Conservation (phyloP, 495 filamentous ascomycete genomes). For the Recurvomyces mirabilis region DNA sequence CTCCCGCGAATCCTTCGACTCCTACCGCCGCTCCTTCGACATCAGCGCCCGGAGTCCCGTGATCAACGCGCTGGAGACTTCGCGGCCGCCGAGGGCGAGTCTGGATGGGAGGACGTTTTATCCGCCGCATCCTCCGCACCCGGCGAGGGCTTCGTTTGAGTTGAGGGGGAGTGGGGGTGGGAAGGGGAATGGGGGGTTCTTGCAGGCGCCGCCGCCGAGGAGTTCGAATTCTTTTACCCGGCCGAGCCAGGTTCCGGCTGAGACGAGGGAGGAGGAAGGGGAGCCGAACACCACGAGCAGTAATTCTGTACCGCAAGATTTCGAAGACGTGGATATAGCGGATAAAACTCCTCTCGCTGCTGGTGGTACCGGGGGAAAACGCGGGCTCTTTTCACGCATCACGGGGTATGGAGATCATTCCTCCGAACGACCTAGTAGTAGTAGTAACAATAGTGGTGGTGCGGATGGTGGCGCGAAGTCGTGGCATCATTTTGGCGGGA, state of each 20-base stretch:
- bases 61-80: constrained; percentile 2
- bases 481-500: constrained; percentile 21
- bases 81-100: constrained; percentile 67
- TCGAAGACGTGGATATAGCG: constrained; percentile 84
- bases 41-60: constrained; percentile 10
- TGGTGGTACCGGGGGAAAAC: constrained; percentile 46
- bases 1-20: constrained; percentile 95
- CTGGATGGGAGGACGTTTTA: constrained; percentile 46
- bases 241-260: constrained; percentile 10
- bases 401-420: constrained; percentile 35
- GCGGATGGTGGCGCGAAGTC: not conserved
- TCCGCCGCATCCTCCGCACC: constrained; percentile 32
- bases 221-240: constrained; percentile 38
- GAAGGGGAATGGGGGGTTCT: too few relatives aligned
- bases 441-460: not conserved
- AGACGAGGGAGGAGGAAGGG: constrained; percentile 6
- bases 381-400: constrained; percentile 76
- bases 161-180: too few relatives aligned
- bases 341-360: constrained; percentile 54
- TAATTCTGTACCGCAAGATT: constrained; percentile 27
- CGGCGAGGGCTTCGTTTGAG: constrained; percentile 11
- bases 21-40: constrained; percentile 82
- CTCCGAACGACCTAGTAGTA: constrained; percentile 12
- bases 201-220: too few relatives aligned
- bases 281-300: not conserved